Percentiles rank a stretch among this genome's conserved stretches.
Evolutionary conservation across 164 flowering plant species (phyloP).

Genomic region (Brasenia schreberi): DNA sequence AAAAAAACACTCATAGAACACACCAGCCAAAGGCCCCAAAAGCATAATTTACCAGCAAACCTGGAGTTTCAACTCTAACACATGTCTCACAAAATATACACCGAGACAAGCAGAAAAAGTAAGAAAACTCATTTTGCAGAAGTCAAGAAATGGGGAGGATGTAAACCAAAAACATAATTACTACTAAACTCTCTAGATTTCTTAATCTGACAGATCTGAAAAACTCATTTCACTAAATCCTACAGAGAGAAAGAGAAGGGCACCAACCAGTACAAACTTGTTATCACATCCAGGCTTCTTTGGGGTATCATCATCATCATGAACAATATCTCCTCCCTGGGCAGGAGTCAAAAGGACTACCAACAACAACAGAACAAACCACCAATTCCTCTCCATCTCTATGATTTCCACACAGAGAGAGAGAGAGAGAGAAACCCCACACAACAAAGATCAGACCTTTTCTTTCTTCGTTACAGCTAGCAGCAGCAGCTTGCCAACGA

Average conservation of each 20-base stretch:
- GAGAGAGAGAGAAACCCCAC: neutral
- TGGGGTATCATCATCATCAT: slow-evolving; percentile 62
- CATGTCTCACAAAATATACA: neutral
- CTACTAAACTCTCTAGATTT: neutral
- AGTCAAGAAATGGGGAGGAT: neutral
- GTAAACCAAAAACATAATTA: neutral
- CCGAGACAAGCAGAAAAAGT: no score
- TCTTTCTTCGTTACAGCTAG: neutral
- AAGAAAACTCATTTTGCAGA: no score
- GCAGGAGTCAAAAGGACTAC: slow-evolving; percentile 6
- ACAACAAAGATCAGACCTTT: neutral
- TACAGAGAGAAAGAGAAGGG: neutral
- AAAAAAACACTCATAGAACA: no score
- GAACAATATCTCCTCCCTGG: slow-evolving; percentile 69
- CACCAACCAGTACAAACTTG: slow-evolving; percentile 68
- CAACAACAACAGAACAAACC: neutral
- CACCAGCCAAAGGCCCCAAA: no score
- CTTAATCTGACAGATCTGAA: neutral
- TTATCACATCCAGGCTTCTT: slow-evolving; percentile 90
- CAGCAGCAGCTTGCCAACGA: neutral
- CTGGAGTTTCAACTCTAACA: neutral
- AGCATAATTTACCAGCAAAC: neutral
- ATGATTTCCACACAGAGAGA: neutral
- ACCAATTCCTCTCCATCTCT: neutral
- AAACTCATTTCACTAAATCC: slow-evolving; percentile 1